Conservation (phyloP, 2,329 filamentous ascomycete species). For the Fusarium pseudocircinatum region DNA sequence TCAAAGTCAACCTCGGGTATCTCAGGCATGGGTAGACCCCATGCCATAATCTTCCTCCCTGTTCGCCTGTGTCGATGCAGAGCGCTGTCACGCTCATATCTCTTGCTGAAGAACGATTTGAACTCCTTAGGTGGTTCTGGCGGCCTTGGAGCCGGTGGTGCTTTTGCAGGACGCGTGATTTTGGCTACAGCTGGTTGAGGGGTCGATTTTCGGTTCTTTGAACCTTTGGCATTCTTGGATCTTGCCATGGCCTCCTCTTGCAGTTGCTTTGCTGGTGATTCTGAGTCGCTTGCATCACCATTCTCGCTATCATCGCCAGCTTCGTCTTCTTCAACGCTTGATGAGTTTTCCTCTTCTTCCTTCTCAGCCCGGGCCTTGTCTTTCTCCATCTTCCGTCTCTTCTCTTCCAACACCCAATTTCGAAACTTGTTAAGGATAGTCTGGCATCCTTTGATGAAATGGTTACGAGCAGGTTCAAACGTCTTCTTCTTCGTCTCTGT, state of each 20-base stretch:
- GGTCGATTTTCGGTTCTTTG: conserved; percentile 45
- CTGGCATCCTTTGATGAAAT: conserved; percentile 86
- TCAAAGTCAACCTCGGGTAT: conserved; percentile 76
- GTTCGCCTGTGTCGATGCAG: conserved; percentile 77
- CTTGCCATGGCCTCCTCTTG: conserved; percentile 74
- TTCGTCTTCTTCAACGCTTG: conserved; percentile 39
- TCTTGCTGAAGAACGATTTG: conserved; percentile 86
- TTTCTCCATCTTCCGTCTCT: conserved; percentile 79
- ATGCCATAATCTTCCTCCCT: conserved; percentile 77
- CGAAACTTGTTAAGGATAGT: conserved; percentile 87
- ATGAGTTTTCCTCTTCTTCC: conserved; percentile 46
- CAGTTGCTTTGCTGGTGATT: conserved; percentile 72
- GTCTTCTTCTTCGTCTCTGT: conserved; percentile 87
- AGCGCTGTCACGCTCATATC: conserved; percentile 80
- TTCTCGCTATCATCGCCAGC: conserved; percentile 57
- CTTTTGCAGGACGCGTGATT: conserved; percentile 35
- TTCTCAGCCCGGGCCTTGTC: conserved; percentile 62
- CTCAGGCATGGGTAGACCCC: conserved; percentile 84
- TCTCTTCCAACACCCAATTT: conserved; percentile 89
- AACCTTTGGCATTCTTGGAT: conserved; percentile 52
- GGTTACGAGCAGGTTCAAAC: conserved; percentile 84
- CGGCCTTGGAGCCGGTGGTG: conserved; percentile 43
- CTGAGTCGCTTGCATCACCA: conserved; percentile 63
- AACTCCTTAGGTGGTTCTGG: conserved; percentile 68
- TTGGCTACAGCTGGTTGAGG: conserved; percentile 35